Evolutionary conservation across 352 stramenopile species (phyloP).

Genomic region (Phytophthora sansomeana): DNA sequence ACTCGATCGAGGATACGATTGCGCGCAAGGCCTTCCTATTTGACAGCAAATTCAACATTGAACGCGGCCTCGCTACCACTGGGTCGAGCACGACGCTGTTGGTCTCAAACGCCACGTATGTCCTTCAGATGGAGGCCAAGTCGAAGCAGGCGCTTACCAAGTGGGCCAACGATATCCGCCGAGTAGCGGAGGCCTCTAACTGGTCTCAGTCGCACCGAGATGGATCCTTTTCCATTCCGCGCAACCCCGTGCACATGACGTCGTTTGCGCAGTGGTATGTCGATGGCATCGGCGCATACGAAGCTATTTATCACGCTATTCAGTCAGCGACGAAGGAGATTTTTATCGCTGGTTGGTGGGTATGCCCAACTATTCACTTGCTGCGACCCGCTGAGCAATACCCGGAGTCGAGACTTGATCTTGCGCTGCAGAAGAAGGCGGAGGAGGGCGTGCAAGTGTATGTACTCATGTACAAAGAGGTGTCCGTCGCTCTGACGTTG

Average conservation of each 20-base stretch:
- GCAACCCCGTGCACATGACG: conserved; percentile 63
- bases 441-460: conserved; percentile 90
- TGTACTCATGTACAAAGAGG: conserved; percentile 93
- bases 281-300: conserved; percentile 79
- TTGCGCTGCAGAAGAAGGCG: conserved; percentile 72
- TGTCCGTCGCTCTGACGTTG: conserved; percentile 81
- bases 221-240: conserved; percentile 82
- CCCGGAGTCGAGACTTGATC: conserved; percentile 73
- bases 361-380: conserved; percentile 87
- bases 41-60: conserved; percentile 84
- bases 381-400: conserved; percentile 64
- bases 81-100: conserved; percentile 82
- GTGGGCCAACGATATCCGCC: conserved; percentile 88
- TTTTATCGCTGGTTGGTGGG: conserved; percentile 93
- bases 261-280: conserved; percentile 86
- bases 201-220: conserved; percentile 85
- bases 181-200: conserved; percentile 66
- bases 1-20: conserved; percentile 77
- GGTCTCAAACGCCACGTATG: conserved; percentile 85
- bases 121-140: conserved; percentile 87
- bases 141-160: conserved; percentile 82
- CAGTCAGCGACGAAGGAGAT: conserved; percentile 81
- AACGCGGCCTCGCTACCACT: conserved; percentile 78
- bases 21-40: conserved; percentile 81
- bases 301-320: conserved; percentile 78